These are phyloP conservation scores for Sicyos edulis DNA, from an alignment of 306 rosid genomes.

Conservation along the genomic window DNA sequence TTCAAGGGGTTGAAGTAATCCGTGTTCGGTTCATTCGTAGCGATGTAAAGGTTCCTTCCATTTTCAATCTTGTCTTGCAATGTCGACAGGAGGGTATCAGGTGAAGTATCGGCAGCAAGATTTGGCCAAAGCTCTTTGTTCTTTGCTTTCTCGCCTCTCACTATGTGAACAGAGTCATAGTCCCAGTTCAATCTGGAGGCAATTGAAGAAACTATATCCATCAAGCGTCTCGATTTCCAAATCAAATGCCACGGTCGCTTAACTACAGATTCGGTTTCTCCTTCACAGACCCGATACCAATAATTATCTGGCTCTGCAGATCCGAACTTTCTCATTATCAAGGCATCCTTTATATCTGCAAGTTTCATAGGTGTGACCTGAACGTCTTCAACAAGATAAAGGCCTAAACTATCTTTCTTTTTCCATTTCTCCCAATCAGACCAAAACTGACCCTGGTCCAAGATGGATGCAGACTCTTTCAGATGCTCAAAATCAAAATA, in stretches of 20 bases:
- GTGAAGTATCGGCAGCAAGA: conserved; percentile 81
- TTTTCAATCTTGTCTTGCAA: conserved; percentile 64
- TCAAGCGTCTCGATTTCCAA: conserved; percentile 89
- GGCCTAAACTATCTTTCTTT: conserved; percentile 55
- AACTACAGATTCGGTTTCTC: conserved; percentile 79
- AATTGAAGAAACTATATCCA: conserved; percentile 87
- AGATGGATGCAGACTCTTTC: conserved; percentile 75
- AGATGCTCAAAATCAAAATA: conserved; percentile 97
- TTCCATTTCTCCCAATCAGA: conserved; percentile 80
- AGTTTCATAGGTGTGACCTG: conserved; percentile 86
- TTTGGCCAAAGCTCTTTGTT: conserved; percentile 95
- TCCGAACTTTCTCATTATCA: conserved; percentile 87
- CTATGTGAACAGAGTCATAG: conserved; percentile 83
- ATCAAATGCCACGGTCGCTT: conserved; percentile 93
- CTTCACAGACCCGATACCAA: conserved; percentile 96
- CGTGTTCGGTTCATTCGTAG: conserved; percentile 68
- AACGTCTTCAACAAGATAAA: conserved; percentile 74
- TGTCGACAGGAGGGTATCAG: conserved; percentile 64
- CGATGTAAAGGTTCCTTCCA: conserved; percentile 82
- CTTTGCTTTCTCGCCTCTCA: conserved; percentile 87
- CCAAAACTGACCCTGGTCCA: conserved; percentile 92
- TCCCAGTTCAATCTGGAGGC: conserved; percentile 87
- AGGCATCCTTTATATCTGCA: conserved; percentile 52
- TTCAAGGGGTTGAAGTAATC: conserved; percentile 79
- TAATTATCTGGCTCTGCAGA: conserved; percentile 90